Base-by-base conservation (phyloP, 2,329 filamentous ascomycete genomes). In the Hypocrella siamensis region DNA sequence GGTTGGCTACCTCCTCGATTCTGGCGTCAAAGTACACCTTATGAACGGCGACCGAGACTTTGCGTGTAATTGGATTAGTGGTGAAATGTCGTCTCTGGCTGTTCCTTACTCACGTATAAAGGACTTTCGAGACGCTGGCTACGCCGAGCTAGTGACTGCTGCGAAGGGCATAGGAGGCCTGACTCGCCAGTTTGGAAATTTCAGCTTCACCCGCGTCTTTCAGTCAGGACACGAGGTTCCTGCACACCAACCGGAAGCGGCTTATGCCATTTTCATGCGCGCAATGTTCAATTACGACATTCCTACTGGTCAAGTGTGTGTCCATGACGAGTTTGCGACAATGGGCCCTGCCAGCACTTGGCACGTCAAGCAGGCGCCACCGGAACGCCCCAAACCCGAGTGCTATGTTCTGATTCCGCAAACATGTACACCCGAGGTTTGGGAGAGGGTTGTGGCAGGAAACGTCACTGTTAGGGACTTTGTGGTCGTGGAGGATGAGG, bases 101-200 rank as follows among this genome's bases (percentile, higher is more conserved):
- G 56, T 83, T 0, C 60, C 68, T n/a, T 61, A 66, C 15, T 54
- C 60, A 17, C 52, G 62, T 30, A 46, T 52, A 5, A 38, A 46
- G 19, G 42, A 51, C n/a, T 73, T 77, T 39, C 52, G 60, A 0
- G 49, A 50, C 2, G 74, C 82, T 0, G 80, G 79, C 1, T 90
- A 88, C 49, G 67, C 70, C 1, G 70, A 75, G 3, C 69, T 90
- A 37, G 54, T 72, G 6, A 71, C 79, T 8, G 75, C n/a, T n/a
- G n/a, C 78, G 40, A 63, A 61, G 11, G 61, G 65, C 11, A 68
- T 72, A 44, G 75, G 66, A 27, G 81, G 81, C 15, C 66, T 72
- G 35, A 79, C 82, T 0, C 68, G 81, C 5, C 80, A 88, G 49
- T 76, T 71, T 42, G 81, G 78, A 7, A 85, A 85, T 44, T 67